Percentiles rank a stretch among this genome's conserved stretches.
Conservation (phyloP, 768 basidiomycete genomes). For the Tricholoma hemisulphureum region DNA sequence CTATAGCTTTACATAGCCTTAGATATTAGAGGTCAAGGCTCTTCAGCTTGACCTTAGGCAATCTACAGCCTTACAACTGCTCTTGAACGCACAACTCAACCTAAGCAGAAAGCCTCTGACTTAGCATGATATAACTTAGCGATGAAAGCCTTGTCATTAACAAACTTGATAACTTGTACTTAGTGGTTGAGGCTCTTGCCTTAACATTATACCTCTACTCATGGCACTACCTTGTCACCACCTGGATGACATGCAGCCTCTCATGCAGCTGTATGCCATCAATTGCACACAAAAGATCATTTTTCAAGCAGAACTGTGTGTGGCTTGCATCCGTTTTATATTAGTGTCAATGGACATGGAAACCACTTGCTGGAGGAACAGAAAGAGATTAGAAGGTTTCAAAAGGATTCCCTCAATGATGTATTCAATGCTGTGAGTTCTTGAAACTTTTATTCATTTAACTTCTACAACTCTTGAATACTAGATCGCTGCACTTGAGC, state of each 20-base stretch:
- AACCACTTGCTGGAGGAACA: neutral
- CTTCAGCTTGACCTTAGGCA: too few species aligned
- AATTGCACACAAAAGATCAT: neutral
- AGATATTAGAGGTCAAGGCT: too few species aligned
- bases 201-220: neutral
- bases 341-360: neutral
- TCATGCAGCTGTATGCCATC: neutral
- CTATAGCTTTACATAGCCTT: too few species aligned
- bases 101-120: too few species aligned
- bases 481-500: slow-evolving; percentile 8
- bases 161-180: too few species aligned
- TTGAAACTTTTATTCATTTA: neutral
- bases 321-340: neutral
- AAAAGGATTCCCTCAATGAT: neutral
- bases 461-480: neutral
- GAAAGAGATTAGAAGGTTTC: neutral
- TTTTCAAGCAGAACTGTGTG: neutral
- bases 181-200: too few species aligned
- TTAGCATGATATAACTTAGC: too few species aligned
- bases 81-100: too few species aligned
- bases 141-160: too few species aligned
- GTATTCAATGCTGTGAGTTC: slow-evolving; percentile 7
- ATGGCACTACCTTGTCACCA: neutral
- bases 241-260: neutral
- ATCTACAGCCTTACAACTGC: too few species aligned